Percentiles rank a stretch among this genome's conserved stretches.
These are phyloP conservation scores for Penicillium coffeae DNA, from an alignment of 495 filamentous ascomycete species.

Conservation along the genomic window DNA sequence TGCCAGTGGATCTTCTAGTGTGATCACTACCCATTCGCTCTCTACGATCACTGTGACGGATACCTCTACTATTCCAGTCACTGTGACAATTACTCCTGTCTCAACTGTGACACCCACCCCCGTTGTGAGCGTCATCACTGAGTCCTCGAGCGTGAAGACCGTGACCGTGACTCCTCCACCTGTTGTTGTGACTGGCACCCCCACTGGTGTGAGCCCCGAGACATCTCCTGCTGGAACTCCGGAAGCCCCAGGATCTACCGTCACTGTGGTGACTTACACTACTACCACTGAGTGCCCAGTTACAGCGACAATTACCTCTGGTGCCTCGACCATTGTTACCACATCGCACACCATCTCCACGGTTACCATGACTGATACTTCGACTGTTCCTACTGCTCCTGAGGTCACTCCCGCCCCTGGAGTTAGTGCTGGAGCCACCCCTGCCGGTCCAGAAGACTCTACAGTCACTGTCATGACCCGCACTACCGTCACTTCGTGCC, in stretches of 20 bases:
- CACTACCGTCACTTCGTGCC: conserved; percentile 31
- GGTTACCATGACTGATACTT: conserved; percentile 30
- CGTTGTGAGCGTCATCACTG: background rate
- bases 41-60: conserved; percentile 35
- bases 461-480: conserved; percentile 28
- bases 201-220: background rate
- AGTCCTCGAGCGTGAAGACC: background rate
- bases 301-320: conserved; percentile 4
- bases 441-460: conserved; percentile 12
- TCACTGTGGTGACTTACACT: conserved; percentile 5
- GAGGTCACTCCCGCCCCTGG: conserved; percentile 1
- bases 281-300: background rate
- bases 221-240: conserved; percentile 1
- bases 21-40: conserved; percentile 34
- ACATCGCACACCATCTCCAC: conserved; percentile 37
- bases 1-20: conserved; percentile 18
- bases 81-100: conserved; percentile 11
- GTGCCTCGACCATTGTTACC: conserved; percentile 26
- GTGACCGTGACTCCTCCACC: background rate
- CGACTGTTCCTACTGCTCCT: conserved; percentile 34
- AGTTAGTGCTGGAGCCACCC: conserved; percentile 6
- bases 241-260: background rate
- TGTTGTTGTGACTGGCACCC: background rate
- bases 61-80: conserved; percentile 24
- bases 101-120: background rate